Conservation (phyloP, 2,329 filamentous ascomycete species). For the Endothia cerciana region DNA sequence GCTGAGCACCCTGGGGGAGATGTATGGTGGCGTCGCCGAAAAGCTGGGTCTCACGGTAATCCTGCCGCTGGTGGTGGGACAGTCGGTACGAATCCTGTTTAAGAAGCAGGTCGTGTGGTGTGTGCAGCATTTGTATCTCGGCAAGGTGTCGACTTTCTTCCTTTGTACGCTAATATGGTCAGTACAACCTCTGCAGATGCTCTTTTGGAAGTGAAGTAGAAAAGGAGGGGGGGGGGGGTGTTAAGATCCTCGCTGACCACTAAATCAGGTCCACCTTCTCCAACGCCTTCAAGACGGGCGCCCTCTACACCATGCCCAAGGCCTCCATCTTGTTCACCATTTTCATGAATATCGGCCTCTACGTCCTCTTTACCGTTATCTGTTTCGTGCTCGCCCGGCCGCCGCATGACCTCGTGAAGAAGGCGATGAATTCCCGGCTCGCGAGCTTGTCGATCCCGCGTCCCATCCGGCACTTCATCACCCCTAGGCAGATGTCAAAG, state of each 20-base stretch:
- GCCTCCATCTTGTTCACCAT: conserved; percentile 68
- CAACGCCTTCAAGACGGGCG: conserved; percentile 65
- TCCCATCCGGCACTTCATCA: conserved; percentile 42
- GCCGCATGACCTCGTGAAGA: conserved; percentile 38
- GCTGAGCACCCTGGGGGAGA: conserved; percentile 56
- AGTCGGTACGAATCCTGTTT: conserved; percentile 57
- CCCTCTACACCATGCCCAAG: conserved; percentile 60
- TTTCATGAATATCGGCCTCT: conserved; percentile 68
- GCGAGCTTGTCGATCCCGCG: conserved; percentile 39
- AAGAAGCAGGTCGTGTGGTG: conserved; percentile 56
- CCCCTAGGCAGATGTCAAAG: conserved; percentile 56
- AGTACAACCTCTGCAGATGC: conserved; percentile 40
- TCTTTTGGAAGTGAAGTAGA: neutral
- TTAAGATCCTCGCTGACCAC: neutral
- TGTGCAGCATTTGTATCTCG: conserved; percentile 57
- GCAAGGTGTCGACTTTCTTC: conserved; percentile 53
- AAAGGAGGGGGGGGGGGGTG: neutral
- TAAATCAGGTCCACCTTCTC: conserved; percentile 66
- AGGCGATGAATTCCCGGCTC: conserved; percentile 40
- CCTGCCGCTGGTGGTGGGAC: conserved; percentile 65
- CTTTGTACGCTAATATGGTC: conserved; percentile 54
- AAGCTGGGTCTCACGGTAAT: conserved; percentile 71
- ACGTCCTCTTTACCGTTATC: conserved; percentile 64
- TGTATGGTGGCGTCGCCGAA: conserved; percentile 70
- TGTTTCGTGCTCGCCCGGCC: conserved; percentile 58